Evolutionary conservation across 345 rosid species (phyloP).

Genomic region (Excoecaria cochinchinensis): DNA sequence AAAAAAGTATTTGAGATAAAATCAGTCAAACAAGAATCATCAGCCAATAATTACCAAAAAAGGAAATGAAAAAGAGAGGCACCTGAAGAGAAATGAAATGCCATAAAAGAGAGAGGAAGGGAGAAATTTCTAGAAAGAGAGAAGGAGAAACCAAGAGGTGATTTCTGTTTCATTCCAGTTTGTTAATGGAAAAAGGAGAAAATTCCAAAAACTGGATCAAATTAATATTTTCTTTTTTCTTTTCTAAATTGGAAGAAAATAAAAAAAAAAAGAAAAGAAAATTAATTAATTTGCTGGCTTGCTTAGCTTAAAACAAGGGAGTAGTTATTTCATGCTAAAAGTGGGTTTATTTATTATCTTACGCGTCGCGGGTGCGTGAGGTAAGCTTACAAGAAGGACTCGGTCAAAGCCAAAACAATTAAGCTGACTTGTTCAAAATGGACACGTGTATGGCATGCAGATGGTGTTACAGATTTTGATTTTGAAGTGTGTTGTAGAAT

Average conservation of each 20-base stretch:
- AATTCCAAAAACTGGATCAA: neutral
- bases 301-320: constrained; percentile 10
- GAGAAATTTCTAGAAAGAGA: constrained; percentile 16
- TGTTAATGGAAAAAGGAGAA: neutral
- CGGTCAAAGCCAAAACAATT: constrained; percentile 30
- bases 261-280: neutral
- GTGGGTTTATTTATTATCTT: neutral
- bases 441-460: constrained; percentile 43
- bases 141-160: constrained; percentile 6
- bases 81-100: constrained; percentile 30
- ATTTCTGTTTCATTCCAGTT: constrained; percentile 15
- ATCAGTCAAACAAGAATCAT: neutral
- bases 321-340: constrained; percentile 14
- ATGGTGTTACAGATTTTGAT: neutral
- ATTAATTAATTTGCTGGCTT: neutral
- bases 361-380: constrained; percentile 18
- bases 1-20: neutral
- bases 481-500: neutral
- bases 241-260: neutral
- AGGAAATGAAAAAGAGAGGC: neutral
- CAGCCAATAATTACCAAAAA: neutral
- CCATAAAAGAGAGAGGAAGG: constrained; percentile 11
- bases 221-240: neutral
- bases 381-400: constrained; percentile 23
- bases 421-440: neutral